Conservation (phyloP, 768 basidiomycete genomes). For the Fomitopsis serialis region DNA sequence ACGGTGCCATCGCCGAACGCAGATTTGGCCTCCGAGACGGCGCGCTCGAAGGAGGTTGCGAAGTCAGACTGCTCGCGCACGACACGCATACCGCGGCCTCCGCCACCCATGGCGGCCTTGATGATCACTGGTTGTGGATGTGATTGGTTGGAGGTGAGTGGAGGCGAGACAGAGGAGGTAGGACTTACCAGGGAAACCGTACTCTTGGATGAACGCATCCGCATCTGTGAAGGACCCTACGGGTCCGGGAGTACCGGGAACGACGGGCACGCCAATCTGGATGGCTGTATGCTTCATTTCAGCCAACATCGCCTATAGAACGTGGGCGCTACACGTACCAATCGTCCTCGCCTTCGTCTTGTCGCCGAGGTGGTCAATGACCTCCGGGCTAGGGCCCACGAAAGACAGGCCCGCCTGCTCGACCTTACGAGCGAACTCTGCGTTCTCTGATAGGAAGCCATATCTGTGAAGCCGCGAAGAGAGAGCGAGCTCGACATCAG, state of each 20-base stretch:
- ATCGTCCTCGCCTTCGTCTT: conserved; percentile 96
- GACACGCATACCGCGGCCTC: conserved; percentile 98
- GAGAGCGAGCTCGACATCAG: conserved; percentile 6
- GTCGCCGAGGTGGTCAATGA: conserved; percentile 96
- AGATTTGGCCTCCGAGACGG: conserved; percentile 90
- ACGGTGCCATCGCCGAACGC: conserved; percentile 99
- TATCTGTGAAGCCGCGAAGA: conserved; percentile 49
- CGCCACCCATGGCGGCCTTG: conserved; percentile 99
- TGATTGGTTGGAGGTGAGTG: not conserved
- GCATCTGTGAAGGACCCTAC: conserved; percentile 78
- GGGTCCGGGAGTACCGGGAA: conserved; percentile 96
- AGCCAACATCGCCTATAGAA: conserved; percentile 3
- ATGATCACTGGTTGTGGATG: conserved; percentile 71
- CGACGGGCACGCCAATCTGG: conserved; percentile 89
- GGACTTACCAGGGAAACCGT: conserved; percentile 82
- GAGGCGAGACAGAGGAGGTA: not conserved
- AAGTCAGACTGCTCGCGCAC: conserved; percentile 93
- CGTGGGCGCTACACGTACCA: conserved; percentile 39
- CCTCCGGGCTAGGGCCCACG: conserved; percentile 92
- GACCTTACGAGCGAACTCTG: conserved; percentile 94
- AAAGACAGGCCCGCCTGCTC: conserved; percentile 97
- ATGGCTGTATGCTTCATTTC: conserved; percentile 48
- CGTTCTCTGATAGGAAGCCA: conserved; percentile 97
- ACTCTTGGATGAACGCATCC: conserved; percentile 86
- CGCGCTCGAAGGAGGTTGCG: conserved; percentile 83